Base-by-base conservation (phyloP, 2,329 filamentous ascomycete genomes). In the Hypoxylon sp. region DNA sequence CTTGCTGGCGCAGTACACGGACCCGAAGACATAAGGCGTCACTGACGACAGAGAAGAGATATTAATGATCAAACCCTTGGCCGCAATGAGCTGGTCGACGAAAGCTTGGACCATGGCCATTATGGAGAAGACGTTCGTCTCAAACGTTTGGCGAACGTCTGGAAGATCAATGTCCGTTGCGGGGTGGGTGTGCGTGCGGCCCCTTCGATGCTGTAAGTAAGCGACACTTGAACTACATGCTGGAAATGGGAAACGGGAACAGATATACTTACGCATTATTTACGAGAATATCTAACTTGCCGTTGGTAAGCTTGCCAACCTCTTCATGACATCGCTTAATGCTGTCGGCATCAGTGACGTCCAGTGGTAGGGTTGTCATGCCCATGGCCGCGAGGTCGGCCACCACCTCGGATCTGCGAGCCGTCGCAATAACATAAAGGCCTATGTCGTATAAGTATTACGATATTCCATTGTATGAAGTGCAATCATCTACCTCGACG, bases 61-160 rank as follows among this genome's bases (percentile, higher is more conserved):
- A 75, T 87, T 87, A 76, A 87, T 74, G 72, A 87, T 81, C 8
- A 87, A 78, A 0, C 85, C 85, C 22, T 78, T 78, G 0, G 84
- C 78, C 14, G 80, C 74, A 51, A 87, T 83, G 22, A 88, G 80
- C 44, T 83, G 79, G 56, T 79, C 78, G 9, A 80, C 75, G 69
- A 87, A 87, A 28, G 80, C 78, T 70, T 84, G 79, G 54, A 81
- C 81, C 79, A 85, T 85, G 72, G 83, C 80, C 83, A 88, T 87
- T 68, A 84, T 80, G 42, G 83, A 83, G 64, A 88, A 86, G 40
- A 87, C 83, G 69, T 87, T 87, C 67, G 83, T 82, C 74, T 87
- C 85, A 55, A 85, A 87, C 1, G 83, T 85, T 63, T 78, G 73
- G 61, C 84, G 84, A 3, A 85, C 83, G 51, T 85, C 84, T 54